Percentiles rank a stretch among this genome's conserved stretches.
These are phyloP conservation scores for Oryza nivara DNA, from an alignment of 176 grass and related monocot genomes.

Conservation along the genomic window DNA sequence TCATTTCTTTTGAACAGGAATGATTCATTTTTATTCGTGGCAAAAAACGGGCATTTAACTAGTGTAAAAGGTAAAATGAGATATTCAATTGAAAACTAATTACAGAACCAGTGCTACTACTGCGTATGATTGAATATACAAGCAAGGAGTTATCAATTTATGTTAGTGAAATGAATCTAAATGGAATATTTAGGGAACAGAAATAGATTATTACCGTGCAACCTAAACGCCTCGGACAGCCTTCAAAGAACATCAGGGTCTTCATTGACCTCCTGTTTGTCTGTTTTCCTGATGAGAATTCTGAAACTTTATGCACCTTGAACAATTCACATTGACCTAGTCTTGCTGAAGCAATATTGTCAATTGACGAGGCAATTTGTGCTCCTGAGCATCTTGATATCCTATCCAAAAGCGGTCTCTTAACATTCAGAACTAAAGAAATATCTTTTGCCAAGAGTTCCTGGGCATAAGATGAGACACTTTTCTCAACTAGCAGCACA, in stretches of 20 bases:
- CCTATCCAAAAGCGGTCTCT: conserved; percentile 82
- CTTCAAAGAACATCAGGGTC: conserved; percentile 99
- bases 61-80: conserved; percentile 17
- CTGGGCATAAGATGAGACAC: conserved; percentile 82
- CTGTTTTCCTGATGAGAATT: conserved; percentile 52
- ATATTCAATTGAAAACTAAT: conserved; percentile 29
- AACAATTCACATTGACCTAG: conserved; percentile 80
- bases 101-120: neutral
- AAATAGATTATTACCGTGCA: conserved; percentile 75
- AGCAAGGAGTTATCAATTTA: conserved; percentile 17
- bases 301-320: conserved; percentile 68
- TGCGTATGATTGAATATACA: conserved; percentile 10
- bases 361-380: conserved; percentile 77
- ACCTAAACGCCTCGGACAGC: conserved; percentile 80
- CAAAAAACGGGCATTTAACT: neutral
- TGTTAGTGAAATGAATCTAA: conserved; percentile 26
- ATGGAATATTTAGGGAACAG: conserved; percentile 20
- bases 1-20: neutral
- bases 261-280: conserved; percentile 52
- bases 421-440: conserved; percentile 92
- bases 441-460: conserved; percentile 84
- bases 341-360: conserved; percentile 57
- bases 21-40: neutral
- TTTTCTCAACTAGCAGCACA: conserved; percentile 93
- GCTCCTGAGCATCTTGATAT: conserved; percentile 95